Evolutionary conservation across 129 eudicot species (phyloP), one percentile per base, ranked within the genome.

Genomic region (Lonicera japonica): DNA sequence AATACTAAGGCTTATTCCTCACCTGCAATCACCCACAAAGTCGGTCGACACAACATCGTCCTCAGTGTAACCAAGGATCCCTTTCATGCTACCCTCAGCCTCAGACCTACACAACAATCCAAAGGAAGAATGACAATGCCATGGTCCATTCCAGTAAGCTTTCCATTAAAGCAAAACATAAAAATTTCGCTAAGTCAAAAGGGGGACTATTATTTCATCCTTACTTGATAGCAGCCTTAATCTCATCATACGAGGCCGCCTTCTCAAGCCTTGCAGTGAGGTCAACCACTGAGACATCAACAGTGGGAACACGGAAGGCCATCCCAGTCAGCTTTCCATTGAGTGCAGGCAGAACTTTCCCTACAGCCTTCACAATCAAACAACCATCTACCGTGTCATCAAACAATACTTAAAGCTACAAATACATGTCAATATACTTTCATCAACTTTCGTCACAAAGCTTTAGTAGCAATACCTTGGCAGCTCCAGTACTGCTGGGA

Each of bases 401-500:
- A 29, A 29, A 29, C 36, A 29, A 2, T 29, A 29, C 4, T 29
- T 29, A 29, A 29, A 34, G 15, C 34, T 25, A 21, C 15, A 61
- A 17, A 9, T 21, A 21, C 25, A 53, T 39, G 14, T 50, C 2
- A 29, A 61, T 53, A 11, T 3, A 43, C 59, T 2, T n/a, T 2
- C 36, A 29, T 29, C 36, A 29, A 29, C 36, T 29, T 29, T 29
- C 6, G 6, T 29, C 36, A 2, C 36, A 29, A 29, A 29, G 36
- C 36, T 29, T 29, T 29, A n/a, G n/a, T n/a, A n/a, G 46, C 19
- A 4, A 3, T 69, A 81, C 96, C 94, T 88, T 88, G 54, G 96
- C 96, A 65, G 94, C 96, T 69, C 96, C 96, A 43, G 96, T 88
- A 74, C 96, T 84, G 71, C 94, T 88, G 14, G 96, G 96, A 65